Base-by-base conservation (phyloP, 768 basidiomycete species). In the Butyriboletus loyo region DNA sequence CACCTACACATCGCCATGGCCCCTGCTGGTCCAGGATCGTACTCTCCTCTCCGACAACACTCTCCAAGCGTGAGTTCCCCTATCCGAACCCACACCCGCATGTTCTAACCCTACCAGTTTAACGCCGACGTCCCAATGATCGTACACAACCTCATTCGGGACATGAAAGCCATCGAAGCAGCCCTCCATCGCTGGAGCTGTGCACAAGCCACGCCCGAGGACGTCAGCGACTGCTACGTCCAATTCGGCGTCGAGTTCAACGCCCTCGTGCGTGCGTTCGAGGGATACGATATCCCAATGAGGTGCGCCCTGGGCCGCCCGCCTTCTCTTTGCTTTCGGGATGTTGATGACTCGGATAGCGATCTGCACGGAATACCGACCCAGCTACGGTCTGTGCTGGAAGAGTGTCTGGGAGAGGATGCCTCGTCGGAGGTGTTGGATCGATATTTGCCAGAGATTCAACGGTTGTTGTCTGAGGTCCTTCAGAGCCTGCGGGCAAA, bases 141-240 rank as follows among this genome's bases (percentile, higher is more conserved):
- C n/a, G 85, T 89, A 6, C 78, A 77, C 46, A 75, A 70, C 42
- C 80, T 98, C 24, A 81, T 98, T 22, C 77, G 85, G 4, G 84
- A 89, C 39, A 95, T 92, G n/a, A 89, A 87, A 60, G 78, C 82
- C 50, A 82, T 98, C 17, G 85, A 95, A 61, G 83, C 89, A 15
- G 71, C 79, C 2, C 78, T 95, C 41, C 76, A 72, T 25, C 78
- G 78, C 53, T 95, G 93, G 92, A 80, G 84, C 44, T 55, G 71
- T 1, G 73, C 77, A 4, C 73, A 79, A 40, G 83, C 83, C 1
- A 71, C 78, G 2, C 87, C 92, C 48, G 73, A 70, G 14, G 75
- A 91, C 63, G 92, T 98, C 62, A 92, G 89, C 76, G 85, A 96
- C 67, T 81, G 89, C 48, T 98, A 93, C 67, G 89, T 98, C 49